These are phyloP conservation scores for Paramecium primaurelia DNA, from an alignment of 73 alveolate genomes.

Conservation along the genomic window DNA sequence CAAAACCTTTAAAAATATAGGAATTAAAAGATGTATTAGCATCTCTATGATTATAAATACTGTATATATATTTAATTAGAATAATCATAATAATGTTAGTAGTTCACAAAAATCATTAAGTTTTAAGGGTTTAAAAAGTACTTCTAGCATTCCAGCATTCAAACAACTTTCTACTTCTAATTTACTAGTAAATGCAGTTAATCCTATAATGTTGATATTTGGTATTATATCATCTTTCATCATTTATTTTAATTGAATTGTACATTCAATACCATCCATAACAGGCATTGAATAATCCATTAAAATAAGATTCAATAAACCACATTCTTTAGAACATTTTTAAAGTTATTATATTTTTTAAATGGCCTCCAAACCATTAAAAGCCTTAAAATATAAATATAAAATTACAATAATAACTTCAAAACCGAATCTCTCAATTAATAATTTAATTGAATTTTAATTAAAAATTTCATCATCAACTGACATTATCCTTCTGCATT, in stretches of 20 bases:
- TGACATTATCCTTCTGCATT: neutral
- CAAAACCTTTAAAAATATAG: slow-evolving; percentile 13
- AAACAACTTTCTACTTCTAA: slow-evolving; percentile 8
- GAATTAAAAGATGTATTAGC: slow-evolving; percentile 17
- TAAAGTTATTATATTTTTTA: neutral
- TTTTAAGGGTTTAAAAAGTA: slow-evolving; percentile 26
- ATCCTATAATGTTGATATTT: slow-evolving; percentile 27
- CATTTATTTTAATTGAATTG: neutral
- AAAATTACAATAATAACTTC: neutral
- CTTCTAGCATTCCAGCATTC: slow-evolving; percentile 54
- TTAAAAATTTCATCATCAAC: slow-evolving; percentile 25
- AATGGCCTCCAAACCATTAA: neutral
- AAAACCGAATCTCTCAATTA: neutral
- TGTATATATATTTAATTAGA: neutral
- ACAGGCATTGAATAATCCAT: slow-evolving; percentile 3
- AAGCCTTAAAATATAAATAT: neutral
- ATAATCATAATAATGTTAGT: neutral
- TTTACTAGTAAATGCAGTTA: slow-evolving; percentile 47
- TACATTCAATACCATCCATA: neutral
- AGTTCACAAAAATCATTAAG: neutral
- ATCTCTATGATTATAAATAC: neutral
- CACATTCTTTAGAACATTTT: neutral
- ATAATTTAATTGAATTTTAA: neutral
- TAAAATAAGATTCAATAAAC: neutral
- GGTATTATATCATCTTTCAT: slow-evolving; percentile 41